Evolutionary conservation across 2,329 filamentous ascomycete genomes (phyloP).

Genomic region (Colletotrichum filicis): DNA sequence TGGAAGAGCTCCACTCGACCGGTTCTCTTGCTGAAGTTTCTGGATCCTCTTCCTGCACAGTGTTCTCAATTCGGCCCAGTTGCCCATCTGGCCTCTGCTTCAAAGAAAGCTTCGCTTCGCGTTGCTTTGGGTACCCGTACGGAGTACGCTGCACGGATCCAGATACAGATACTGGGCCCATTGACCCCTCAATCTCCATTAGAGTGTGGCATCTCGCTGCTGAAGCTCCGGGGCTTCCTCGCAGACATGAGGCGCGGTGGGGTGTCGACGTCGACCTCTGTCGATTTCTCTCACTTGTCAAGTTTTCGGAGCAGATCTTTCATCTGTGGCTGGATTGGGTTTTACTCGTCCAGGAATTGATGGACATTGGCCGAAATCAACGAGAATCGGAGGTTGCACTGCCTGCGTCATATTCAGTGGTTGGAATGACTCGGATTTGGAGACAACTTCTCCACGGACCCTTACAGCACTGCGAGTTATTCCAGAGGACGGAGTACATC

Average conservation of each 20-base stretch:
- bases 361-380: slow-evolving; percentile 19
- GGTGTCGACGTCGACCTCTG: slow-evolving; percentile 12
- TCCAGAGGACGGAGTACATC: background rate
- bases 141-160: background rate
- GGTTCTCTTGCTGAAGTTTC: slow-evolving; percentile 19
- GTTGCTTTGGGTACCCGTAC: background rate
- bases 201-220: slow-evolving; percentile 8
- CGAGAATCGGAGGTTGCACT: background rate
- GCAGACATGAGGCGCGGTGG: slow-evolving; percentile 2
- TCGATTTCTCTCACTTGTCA: slow-evolving; percentile 4
- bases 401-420: slow-evolving; percentile 31
- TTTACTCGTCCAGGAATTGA: slow-evolving; percentile 25
- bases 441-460: slow-evolving; percentile 15
- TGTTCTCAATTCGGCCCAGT: slow-evolving; percentile 11
- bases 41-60: slow-evolving; percentile 24
- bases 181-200: slow-evolving; percentile 14
- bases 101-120: slow-evolving; percentile 10
- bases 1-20: slow-evolving; percentile 2
- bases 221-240: background rate
- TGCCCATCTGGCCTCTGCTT: slow-evolving; percentile 15
- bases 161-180: background rate
- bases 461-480: background rate
- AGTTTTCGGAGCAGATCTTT: slow-evolving; percentile 11
- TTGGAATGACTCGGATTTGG: slow-evolving; percentile 22
- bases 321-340: slow-evolving; percentile 8